Base-by-base conservation (phyloP, 305 asterid species). In the Fraxinus velutina region DNA sequence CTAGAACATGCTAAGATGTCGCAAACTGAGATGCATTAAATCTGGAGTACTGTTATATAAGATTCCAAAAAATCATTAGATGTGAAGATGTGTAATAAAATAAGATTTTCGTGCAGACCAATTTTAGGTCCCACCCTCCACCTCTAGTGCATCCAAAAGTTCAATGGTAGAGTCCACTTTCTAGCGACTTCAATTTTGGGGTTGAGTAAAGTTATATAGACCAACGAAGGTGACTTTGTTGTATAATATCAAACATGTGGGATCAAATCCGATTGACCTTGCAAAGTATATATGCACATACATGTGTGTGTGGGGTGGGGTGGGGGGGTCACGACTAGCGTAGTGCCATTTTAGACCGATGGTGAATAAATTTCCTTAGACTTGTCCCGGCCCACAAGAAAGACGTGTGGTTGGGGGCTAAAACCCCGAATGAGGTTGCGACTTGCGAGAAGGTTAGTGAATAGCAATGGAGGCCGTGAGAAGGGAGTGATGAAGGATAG, bases 1-100 rank as follows among this genome's bases (percentile, higher is more conserved):
- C 64, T 75, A 73, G 19, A 81, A 84, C 89, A 84, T 86, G 87
- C 84, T 32, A 79, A 81, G 76, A 81, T 81, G 85, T 86, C 83
- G 62, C 82, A 12, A 3, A 70, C 71, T 71, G 21, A 15, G 27
- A 60, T 62, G 72, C 15, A 62, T 62, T 62, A 62, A 19, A 62
- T 55, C 17, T n/a, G 9, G 22, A 17, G 10, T 19, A 55, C 8
- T 19, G 3, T 57, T 57, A n/a, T n/a, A 15, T 10, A 60, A 62
- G n/a, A 62, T 62, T 62, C n/a, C 37, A 62, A 21, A 22, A 62
- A 7, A 22, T 22, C 33, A 22, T 6, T 62, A 15, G n/a, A 22
- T 9, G 3, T 24, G 27, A 22, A 22, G 33, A 22, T 9, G 34
- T 22, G 72, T 21, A 57, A 57, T 57, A 6, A 57, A 17, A 57